phyloP scores from a whole-genome alignment of 441 rosid species.

The Gossypium gossypioides region DNA sequence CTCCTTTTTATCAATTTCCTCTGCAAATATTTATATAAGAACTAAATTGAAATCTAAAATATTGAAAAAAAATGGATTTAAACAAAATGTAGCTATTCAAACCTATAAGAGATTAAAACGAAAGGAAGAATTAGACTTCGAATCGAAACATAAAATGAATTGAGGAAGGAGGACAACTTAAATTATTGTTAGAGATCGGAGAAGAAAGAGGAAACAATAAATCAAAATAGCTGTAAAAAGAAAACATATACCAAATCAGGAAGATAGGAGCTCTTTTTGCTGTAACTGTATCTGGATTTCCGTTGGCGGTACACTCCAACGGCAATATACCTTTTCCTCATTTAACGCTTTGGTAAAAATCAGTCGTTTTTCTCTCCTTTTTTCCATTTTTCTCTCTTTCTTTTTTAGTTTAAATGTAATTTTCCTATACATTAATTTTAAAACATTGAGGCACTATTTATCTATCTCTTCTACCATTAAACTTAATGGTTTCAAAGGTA shows the following conservation, averaged over 20 bases:
- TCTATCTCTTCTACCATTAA: too few relatives aligned
- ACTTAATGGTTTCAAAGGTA: too few relatives aligned
- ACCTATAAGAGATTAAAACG: neutral
- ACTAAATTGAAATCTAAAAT: neutral
- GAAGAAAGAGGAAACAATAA: neutral
- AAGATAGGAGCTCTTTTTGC: neutral
- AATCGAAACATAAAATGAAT: neutral
- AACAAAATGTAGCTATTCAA: neutral
- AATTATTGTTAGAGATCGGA: neutral
- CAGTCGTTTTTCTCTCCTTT: neutral
- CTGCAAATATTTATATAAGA: neutral
- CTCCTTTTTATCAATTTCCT: constrained; percentile 9
- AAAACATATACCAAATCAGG: neutral
- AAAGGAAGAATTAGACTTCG: neutral
- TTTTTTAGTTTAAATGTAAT: too few relatives aligned
- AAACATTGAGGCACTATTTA: too few relatives aligned
- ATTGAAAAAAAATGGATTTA: neutral
- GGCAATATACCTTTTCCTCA: neutral
- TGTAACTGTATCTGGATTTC: neutral
- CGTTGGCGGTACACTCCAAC: neutral
- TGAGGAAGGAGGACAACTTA: neutral
- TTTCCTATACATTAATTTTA: too few relatives aligned
- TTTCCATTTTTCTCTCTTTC: too few relatives aligned
- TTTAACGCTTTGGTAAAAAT: neutral
- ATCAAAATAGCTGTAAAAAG: neutral